Conservation (phyloP, 2,329 filamentous ascomycete species). For the Paecilomyces formosus region DNA sequence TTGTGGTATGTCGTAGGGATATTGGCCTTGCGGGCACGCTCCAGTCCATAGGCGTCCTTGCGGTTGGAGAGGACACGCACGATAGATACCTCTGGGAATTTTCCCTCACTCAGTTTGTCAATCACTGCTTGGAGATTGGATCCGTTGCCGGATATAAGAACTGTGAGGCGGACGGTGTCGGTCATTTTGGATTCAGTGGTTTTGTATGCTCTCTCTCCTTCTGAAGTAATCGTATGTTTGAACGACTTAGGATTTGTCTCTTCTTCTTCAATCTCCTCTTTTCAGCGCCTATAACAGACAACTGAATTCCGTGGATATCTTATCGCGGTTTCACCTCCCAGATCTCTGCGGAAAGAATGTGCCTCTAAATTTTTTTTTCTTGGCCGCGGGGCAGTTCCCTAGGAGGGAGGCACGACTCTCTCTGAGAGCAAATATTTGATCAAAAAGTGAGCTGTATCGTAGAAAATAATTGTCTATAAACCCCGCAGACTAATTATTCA, state of each 20-base stretch:
- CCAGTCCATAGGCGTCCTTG: slow-evolving; percentile 57
- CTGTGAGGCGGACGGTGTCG: slow-evolving; percentile 47
- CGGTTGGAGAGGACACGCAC: slow-evolving; percentile 60
- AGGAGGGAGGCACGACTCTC: background rate
- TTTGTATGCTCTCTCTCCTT: background rate
- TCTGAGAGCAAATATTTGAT: background rate
- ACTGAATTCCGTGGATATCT: background rate
- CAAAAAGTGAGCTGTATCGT: background rate
- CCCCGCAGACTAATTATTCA: background rate
- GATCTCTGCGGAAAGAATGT: background rate
- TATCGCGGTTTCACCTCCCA: background rate
- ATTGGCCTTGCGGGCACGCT: slow-evolving; percentile 49
- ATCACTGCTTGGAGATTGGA: slow-evolving; percentile 75
- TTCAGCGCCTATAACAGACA: background rate
- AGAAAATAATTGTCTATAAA: background rate
- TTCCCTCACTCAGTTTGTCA: slow-evolving; percentile 45
- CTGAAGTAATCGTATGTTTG: background rate
- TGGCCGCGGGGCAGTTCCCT: background rate
- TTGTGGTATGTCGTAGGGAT: slow-evolving; percentile 80
- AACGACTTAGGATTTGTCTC: background rate
- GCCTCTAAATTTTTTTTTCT: background rate
- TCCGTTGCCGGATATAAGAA: slow-evolving; percentile 67
- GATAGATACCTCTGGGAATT: slow-evolving; percentile 47
- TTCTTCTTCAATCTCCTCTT: background rate
- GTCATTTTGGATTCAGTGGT: background rate